Conservation (phyloP, 768 basidiomycete genomes). For the Kwoniella botswanensis region DNA sequence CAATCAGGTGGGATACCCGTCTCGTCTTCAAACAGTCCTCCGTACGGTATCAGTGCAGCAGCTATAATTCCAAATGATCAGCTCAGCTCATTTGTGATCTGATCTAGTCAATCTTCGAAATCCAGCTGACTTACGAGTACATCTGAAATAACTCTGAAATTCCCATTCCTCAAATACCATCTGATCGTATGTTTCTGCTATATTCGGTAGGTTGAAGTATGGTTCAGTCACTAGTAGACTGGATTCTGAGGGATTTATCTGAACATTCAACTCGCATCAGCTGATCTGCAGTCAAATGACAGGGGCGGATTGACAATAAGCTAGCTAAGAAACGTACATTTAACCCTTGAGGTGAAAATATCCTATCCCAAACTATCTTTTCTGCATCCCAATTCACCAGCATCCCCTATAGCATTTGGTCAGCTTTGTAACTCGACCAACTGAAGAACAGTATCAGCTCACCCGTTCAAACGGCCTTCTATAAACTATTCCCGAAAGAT, state of each 20-base stretch:
- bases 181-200: slow-evolving; percentile 92
- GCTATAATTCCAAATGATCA: not conserved
- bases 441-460: slow-evolving; percentile 25
- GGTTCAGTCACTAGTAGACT: slow-evolving; percentile 90
- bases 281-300: not conserved
- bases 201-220: slow-evolving; percentile 88
- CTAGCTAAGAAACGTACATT: slow-evolving; percentile 61
- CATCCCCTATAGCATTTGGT: slow-evolving; percentile 68
- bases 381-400: slow-evolving; percentile 94
- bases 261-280: not conserved
- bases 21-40: slow-evolving; percentile 67
- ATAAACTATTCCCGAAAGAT: slow-evolving; percentile 80
- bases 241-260: slow-evolving; percentile 76
- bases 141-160: slow-evolving; percentile 78
- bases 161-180: slow-evolving; percentile 97
- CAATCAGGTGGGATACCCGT: slow-evolving; percentile 69
- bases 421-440: not conserved
- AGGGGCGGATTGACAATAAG: not conserved
- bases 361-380: slow-evolving; percentile 89
- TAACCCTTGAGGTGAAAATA: slow-evolving; percentile 75
- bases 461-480: slow-evolving; percentile 89
- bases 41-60: slow-evolving; percentile 77
- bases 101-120: no score
- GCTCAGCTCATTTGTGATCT: not conserved
- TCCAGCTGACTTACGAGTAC: slow-evolving; percentile 69